These are phyloP conservation scores for Acidiella bohemica DNA, from an alignment of 495 filamentous ascomycete species.

Conservation along the genomic window DNA sequence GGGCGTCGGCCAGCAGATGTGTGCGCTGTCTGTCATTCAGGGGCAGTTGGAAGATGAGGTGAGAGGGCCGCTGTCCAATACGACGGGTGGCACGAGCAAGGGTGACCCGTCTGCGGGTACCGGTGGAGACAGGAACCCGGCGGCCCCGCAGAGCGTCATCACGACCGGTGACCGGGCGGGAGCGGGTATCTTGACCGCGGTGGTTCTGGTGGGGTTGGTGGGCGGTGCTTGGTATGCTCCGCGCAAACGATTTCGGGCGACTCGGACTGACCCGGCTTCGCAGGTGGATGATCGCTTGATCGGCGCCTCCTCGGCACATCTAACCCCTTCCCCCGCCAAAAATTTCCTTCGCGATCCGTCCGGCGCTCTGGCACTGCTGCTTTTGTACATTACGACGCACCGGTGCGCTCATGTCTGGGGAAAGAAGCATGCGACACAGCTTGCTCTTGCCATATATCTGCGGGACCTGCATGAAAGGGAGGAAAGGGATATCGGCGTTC, in stretches of 20 bases:
- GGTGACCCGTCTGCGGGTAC: conserved; percentile 28
- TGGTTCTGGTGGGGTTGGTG: conserved; percentile 7
- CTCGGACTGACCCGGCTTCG: not conserved
- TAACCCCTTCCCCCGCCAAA: no score
- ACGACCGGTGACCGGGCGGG: conserved; percentile 30
- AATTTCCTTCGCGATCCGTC: no score
- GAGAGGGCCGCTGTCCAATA: conserved; percentile 25
- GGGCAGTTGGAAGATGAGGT: conserved; percentile 37
- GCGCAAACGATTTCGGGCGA: not conserved
- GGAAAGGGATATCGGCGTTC: no score
- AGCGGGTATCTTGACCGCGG: conserved; percentile 21
- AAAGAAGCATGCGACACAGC: not conserved
- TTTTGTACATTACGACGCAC: not conserved
- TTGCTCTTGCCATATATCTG: not conserved
- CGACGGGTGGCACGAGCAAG: conserved; percentile 26
- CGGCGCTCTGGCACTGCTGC: no score
- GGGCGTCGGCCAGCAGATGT: conserved; percentile 47
- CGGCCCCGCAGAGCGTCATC: conserved; percentile 14
- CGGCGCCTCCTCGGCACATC: no score
- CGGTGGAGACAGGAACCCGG: conserved; percentile 3
- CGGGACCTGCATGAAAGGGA: no score
- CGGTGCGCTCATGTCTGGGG: not conserved
- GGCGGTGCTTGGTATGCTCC: conserved; percentile 10
- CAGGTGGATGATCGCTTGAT: conserved; percentile 3
- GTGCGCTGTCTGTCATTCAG: conserved; percentile 43